These are phyloP conservation scores for Penicillium riverlandense DNA, from an alignment of 495 filamentous ascomycete genomes.

Conservation along the genomic window DNA sequence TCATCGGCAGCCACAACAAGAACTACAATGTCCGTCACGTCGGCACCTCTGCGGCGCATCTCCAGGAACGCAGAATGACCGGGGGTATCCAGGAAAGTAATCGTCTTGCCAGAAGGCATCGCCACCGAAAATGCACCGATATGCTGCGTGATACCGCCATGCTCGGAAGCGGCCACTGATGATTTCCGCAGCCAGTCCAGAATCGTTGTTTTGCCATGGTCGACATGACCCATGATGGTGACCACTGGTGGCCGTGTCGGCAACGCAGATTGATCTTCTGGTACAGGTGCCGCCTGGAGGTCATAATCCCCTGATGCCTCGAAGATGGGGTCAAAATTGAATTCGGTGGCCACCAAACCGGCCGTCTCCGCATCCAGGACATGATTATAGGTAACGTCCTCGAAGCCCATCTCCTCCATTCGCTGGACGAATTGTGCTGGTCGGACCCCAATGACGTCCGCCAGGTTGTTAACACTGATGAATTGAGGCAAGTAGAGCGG, in stretches of 20 bases:
- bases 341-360: conserved; percentile 84
- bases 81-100: conserved; percentile 96
- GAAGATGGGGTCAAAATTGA: conserved; percentile 86
- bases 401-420: conserved; percentile 71
- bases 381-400: conserved; percentile 68
- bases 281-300: conserved; percentile 58
- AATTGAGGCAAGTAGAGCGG: conserved; percentile 82
- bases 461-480: conserved; percentile 80
- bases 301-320: conserved; percentile 62
- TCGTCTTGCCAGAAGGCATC: conserved; percentile 75
- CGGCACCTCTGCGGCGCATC: conserved; percentile 94
- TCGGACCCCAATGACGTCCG: conserved; percentile 66
- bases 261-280: conserved; percentile 62
- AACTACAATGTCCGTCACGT: conserved; percentile 94
- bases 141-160: conserved; percentile 97
- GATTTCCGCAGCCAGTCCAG: conserved; percentile 92
- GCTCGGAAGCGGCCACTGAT: conserved; percentile 81
- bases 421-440: conserved; percentile 64
- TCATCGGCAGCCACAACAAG: conserved; percentile 97
- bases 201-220: conserved; percentile 97
- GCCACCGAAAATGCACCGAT: conserved; percentile 97
- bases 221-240: conserved; percentile 99
- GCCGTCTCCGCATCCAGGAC: conserved; percentile 87
- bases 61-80: conserved; percentile 92
- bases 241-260: conserved; percentile 85